Evolutionary conservation across 768 basidiomycete species (phyloP).

Genomic region (Lactifluus volemus): DNA sequence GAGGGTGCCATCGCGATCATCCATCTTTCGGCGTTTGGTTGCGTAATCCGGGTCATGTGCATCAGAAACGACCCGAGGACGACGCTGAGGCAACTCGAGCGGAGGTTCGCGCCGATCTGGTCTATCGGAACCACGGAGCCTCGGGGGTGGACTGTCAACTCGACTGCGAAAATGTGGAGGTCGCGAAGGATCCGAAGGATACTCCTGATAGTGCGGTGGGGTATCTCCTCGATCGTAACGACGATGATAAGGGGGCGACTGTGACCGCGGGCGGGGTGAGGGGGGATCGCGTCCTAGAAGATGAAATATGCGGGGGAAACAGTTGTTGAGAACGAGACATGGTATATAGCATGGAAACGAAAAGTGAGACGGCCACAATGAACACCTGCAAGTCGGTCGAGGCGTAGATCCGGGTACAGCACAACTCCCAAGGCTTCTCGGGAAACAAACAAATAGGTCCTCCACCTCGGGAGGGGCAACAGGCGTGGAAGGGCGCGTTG

Average conservation of each 20-base stretch:
- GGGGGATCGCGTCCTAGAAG: constrained; percentile 21
- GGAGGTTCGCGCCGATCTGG: constrained; percentile 6
- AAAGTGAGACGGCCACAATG: constrained; percentile 20
- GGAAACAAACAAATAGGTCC: constrained; percentile 12
- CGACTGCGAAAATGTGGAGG: constrained; percentile 7
- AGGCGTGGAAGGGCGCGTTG: constrained; percentile 7
- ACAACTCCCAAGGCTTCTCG: constrained; percentile 21
- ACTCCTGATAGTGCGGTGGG: constrained; percentile 12
- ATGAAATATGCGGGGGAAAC: constrained; percentile 17
- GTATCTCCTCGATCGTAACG: constrained; percentile 13
- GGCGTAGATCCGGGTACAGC: constrained; percentile 17
- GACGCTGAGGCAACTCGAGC: constrained; percentile 14
- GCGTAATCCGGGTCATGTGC: constrained; percentile 10
- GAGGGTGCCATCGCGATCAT: constrained; percentile 7
- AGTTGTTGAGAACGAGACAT: constrained; percentile 20
- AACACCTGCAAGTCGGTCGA: constrained; percentile 17
- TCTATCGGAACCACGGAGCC: neutral
- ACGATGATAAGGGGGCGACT: constrained; percentile 12
- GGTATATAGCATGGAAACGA: constrained; percentile 15
- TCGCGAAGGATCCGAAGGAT: constrained; percentile 1
- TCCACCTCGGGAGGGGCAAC: constrained; percentile 18
- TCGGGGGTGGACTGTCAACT: constrained; percentile 13
- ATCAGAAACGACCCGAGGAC: constrained; percentile 9
- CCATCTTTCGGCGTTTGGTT: constrained; percentile 16
- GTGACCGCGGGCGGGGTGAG: constrained; percentile 14